A percentile compares a stretch with the other conserved stretches of the same genome.
These are phyloP conservation scores for Oenanthe sinensis DNA, from an alignment of 129 eudicot species.

Conservation along the genomic window DNA sequence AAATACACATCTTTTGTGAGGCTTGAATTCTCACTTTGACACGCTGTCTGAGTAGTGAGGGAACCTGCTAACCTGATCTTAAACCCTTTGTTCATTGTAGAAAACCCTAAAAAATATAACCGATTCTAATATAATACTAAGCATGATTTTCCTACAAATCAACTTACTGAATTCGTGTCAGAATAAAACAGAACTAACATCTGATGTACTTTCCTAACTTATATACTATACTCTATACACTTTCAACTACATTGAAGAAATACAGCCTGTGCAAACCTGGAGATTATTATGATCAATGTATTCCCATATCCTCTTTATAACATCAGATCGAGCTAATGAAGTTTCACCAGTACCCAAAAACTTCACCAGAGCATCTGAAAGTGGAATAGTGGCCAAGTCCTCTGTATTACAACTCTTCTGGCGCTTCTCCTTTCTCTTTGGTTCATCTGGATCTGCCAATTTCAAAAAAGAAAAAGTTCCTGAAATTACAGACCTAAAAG, in stretches of 20 bases:
- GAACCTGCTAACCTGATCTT: not conserved
- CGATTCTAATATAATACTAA: not conserved
- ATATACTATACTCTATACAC: not conserved
- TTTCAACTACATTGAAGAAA: not conserved
- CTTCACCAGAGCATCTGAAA: conserved; percentile 69
- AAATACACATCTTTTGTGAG: not conserved
- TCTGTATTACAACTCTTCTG: conserved; percentile 39
- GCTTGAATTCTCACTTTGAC: not conserved
- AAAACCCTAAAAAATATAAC: not conserved
- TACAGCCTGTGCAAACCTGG: conserved; percentile 42
- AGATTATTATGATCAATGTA: conserved; percentile 74
- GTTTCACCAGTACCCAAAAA: conserved; percentile 90
- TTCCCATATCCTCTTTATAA: conserved; percentile 71
- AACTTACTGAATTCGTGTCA: not conserved
- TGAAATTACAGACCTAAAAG: not conserved
- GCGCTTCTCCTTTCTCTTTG: conserved; percentile 59
- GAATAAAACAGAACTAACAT: not conserved
- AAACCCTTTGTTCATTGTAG: not conserved
- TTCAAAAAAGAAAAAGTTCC: not conserved
- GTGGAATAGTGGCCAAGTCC: conserved; percentile 47
- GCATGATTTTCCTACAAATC: not conserved
- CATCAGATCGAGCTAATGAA: conserved; percentile 60
- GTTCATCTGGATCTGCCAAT: conserved; percentile 47
- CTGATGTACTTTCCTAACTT: not conserved
- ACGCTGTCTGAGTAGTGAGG: not conserved